Evolutionary conservation across 306 rosid genomes (phyloP).

Genomic region (Ormosia semicastrata): DNA sequence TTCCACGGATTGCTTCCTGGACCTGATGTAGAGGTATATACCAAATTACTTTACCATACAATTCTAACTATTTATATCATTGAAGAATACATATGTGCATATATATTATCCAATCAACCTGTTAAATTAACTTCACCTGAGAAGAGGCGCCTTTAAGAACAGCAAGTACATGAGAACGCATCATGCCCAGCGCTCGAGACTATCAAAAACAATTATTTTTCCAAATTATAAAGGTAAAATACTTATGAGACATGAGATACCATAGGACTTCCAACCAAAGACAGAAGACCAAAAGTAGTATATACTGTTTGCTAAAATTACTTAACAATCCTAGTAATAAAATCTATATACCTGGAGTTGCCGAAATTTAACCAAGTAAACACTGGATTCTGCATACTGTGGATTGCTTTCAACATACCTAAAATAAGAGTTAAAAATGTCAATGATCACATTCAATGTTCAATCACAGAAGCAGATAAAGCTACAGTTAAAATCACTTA

Average conservation of each 20-base stretch:
- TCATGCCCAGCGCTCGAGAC: slow-evolving; percentile 98
- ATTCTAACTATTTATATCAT: slow-evolving; percentile 8
- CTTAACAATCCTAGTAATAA: slow-evolving; percentile 16
- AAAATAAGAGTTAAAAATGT: slow-evolving; percentile 28
- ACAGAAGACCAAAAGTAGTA: neutral
- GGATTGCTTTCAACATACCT: slow-evolving; percentile 95
- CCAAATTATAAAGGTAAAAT: slow-evolving; percentile 26
- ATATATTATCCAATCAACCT: slow-evolving; percentile 26
- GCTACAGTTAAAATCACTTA: neutral
- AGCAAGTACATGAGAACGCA: slow-evolving; percentile 81
- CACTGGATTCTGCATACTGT: slow-evolving; percentile 95
- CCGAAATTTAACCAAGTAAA: slow-evolving; percentile 93
- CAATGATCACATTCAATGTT: neutral
- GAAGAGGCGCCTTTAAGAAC: slow-evolving; percentile 92
- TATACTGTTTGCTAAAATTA: neutral
- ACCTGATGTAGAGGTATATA: slow-evolving; percentile 59
- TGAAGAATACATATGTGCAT: neutral
- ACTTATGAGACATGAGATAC: neutral
- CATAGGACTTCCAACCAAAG: slow-evolving; percentile 3
- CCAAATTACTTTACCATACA: slow-evolving; percentile 11
- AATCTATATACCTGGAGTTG: slow-evolving; percentile 80
- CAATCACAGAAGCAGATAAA: slow-evolving; percentile 12
- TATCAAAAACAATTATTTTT: slow-evolving; percentile 42
- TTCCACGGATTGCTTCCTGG: slow-evolving; percentile 83
- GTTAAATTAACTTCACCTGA: slow-evolving; percentile 65